Percentiles rank a stretch among this genome's conserved stretches.
These are phyloP conservation scores for Debaryomyces prosopidis DNA, from an alignment of 805 yeast genomes.

Conservation along the genomic window DNA sequence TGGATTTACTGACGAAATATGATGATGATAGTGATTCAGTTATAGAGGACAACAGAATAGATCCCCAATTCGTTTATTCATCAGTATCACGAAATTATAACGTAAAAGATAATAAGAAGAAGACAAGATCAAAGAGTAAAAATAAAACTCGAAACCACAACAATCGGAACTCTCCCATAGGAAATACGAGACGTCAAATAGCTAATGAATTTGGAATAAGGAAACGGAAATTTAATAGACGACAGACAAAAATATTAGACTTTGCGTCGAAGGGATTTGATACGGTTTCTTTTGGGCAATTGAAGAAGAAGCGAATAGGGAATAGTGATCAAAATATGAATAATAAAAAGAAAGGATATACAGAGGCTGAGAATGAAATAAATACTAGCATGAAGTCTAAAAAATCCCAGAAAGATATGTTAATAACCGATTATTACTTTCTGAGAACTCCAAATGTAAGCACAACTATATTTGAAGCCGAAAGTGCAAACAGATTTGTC, in stretches of 20 bases:
- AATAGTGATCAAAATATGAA: no score
- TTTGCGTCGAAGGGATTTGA: no score
- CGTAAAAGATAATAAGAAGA: neutral
- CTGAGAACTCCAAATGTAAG: conserved; percentile 26
- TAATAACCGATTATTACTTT: conserved; percentile 11
- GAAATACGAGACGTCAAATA: neutral
- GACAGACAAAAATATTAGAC: no score
- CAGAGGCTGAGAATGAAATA: no score
- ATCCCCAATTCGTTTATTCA: conserved; percentile 16
- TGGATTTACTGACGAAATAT: no score
- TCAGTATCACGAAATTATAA: neutral
- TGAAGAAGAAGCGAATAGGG: no score
- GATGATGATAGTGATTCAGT: conserved; percentile 10
- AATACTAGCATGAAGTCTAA: neutral
- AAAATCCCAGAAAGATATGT: neutral
- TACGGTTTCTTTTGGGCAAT: no score
- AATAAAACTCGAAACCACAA: neutral
- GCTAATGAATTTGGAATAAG: no score
- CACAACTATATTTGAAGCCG: conserved; percentile 37
- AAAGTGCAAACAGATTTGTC: conserved; percentile 23
- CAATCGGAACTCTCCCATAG: neutral
- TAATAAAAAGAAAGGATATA: no score
- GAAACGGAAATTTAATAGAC: no score
- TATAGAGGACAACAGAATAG: conserved; percentile 15
- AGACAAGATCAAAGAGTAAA: neutral